Base-by-base conservation (phyloP, 2,329 filamentous ascomycete genomes). In the Apiospora rasikravindrae region DNA sequence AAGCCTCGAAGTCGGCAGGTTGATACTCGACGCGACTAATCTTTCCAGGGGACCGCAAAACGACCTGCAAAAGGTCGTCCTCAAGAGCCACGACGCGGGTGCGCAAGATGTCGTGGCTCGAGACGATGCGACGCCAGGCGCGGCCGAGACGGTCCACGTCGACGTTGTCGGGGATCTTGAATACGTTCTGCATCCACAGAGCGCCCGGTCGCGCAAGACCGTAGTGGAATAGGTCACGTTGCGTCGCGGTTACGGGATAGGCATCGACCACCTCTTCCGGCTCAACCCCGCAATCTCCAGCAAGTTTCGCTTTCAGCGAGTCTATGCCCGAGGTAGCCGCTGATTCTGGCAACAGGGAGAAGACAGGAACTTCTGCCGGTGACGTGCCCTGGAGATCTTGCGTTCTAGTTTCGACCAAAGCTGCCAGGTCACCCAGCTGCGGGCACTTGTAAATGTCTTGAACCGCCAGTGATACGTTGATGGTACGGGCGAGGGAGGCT, bases 401-500 rank as follows among this genome's bases (percentile, higher is more conserved):
- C 42, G 42, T 37, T 14, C 66, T 29, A 7, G 42, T n/a, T 19
- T 68, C 66, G 2, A 68, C 3, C n/a, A 68, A 24, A 7, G 26
- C 16, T 49, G 66, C 42, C 40, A 68, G 24, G 42, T 68, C 66
- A 2, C 24, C 24, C 24, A 68, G 42, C 16, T 42, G n/a, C 24
- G 66, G 66, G 22, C 24, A 19, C 10, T 68, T n/a, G 24, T 68
- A 68, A 13, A 68, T 45, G 14, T 68, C 40, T 16, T 68, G 66
- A 24, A 68, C 66, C 14, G 66, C 24, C 24, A 68, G 44, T 4
- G 66, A 49, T 0, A 68, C 66, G 42, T 49, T 45, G 40, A 45
- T 37, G 19, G 66, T 37, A 22, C 73, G 72, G 19, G 73, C 70
- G 16, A 57, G 79, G 29, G 86, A 83, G 0, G 87, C 85, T 5